Evolutionary conservation across 2,329 filamentous ascomycete genomes (phyloP).

Genomic region (Ascosphaera pollenicola): DNA sequence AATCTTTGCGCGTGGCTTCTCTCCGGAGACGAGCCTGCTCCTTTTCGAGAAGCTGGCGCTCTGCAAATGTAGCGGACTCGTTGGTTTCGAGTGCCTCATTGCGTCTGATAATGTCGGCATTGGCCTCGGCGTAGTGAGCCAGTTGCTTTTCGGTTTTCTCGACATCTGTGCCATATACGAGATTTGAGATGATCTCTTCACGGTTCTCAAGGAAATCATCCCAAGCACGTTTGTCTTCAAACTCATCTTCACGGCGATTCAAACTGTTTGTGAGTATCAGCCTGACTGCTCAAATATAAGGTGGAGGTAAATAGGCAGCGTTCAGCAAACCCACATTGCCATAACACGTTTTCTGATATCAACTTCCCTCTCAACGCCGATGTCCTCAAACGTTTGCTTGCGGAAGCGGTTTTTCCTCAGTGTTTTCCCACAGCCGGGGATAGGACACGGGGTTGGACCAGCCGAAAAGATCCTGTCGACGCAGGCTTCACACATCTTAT

Average conservation of each 20-base stretch:
- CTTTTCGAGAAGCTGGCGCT: slow-evolving; percentile 33
- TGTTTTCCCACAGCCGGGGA: slow-evolving; percentile 70
- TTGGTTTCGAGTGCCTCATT: slow-evolving; percentile 27
- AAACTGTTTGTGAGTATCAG: slow-evolving; percentile 40
- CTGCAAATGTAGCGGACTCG: slow-evolving; percentile 25
- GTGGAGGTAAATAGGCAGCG: too few relatives aligned
- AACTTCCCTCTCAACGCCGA: slow-evolving; percentile 75
- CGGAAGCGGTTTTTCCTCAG: slow-evolving; percentile 69
- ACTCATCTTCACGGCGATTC: slow-evolving; percentile 78
- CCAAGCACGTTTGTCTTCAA: slow-evolving; percentile 60
- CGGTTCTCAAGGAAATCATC: slow-evolving; percentile 92
- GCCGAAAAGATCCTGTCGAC: slow-evolving; percentile 85
- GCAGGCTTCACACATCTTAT: slow-evolving; percentile 95
- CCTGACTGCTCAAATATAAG: too few relatives aligned
- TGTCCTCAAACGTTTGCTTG: slow-evolving; percentile 71
- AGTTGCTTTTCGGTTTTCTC: slow-evolving; percentile 39
- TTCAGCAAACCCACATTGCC: slow-evolving; percentile 26
- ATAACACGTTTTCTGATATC: slow-evolving; percentile 70
- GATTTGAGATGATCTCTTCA: slow-evolving; percentile 72
- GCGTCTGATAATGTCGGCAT: slow-evolving; percentile 34
- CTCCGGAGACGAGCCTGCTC: slow-evolving; percentile 43
- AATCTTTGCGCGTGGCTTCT: slow-evolving; percentile 40
- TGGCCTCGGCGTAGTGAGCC: slow-evolving; percentile 49
- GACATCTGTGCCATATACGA: slow-evolving; percentile 50
- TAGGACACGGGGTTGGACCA: slow-evolving; percentile 78